Evolutionary conservation across 1,284 basidiomycete genomes (phyloP), one percentile per base, ranked within the genome.

Genomic region (Bondarzewia mesenterica): DNA sequence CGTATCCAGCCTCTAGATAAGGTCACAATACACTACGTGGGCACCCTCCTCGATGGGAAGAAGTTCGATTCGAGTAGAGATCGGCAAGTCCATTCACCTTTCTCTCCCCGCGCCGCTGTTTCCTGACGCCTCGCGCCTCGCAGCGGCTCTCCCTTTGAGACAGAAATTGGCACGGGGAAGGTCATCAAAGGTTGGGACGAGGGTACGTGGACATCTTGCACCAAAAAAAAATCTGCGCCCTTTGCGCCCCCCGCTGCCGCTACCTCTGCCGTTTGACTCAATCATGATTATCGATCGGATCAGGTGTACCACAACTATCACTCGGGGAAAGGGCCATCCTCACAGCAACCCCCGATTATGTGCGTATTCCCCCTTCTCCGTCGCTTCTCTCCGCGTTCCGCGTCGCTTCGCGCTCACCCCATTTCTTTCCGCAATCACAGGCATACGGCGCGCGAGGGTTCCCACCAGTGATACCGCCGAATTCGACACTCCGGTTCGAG

Each of bases 121-220:
- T 22, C 39, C 44, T 32, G 10, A 44, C 18, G 41, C 23, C 12
- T n/a, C 35, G 12, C 46, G 38, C 22, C 20, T 37, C 29, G 46
- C 52, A 86, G 85, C 44, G 66, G 68, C 0, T 7, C 8, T 0
- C 80, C 89, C 2, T 93, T 93, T 66, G 63, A 71, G 59, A 90
- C 87, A 20, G 63, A 75, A 60, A 93, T 94, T 56, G 89, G 88
- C 48, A 72, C 82, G 41, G 85, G 85, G 32, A 82, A 82, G 63
- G 89, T 93, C 48, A 93, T 93, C 69, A 84, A 76, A 64, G 91
- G 90, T 38, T 94, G 91, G 91, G 90, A 94, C 62, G 89, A 93
- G 68, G 89, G 90, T 88, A 60, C 62, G 74, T 69, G 22, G 3
- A n/a, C 27, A 15, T 25, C 22, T 7, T 15, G 4, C n/a, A n/a